phyloP scores from a whole-genome alignment of 176 grass and related monocot genomes.

The Carex littledalei region DNA sequence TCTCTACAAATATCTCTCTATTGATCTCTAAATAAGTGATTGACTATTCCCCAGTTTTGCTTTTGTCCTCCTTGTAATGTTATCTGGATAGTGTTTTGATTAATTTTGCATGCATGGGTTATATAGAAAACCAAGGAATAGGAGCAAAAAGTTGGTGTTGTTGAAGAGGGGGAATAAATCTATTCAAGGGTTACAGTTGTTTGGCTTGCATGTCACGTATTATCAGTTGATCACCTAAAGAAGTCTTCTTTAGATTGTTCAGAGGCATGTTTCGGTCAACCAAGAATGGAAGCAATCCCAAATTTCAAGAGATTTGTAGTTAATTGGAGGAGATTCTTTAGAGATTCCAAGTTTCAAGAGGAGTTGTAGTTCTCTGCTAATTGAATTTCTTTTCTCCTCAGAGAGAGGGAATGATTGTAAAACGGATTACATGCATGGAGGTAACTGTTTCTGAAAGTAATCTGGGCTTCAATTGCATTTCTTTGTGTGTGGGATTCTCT shows the following conservation, averaged over 20 bases:
- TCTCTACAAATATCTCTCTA: not conserved
- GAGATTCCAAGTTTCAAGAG: constrained; percentile 9
- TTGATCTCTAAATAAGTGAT: not conserved
- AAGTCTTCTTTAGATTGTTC: constrained; percentile 16
- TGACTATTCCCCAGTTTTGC: not conserved
- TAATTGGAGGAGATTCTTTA: constrained; percentile 13
- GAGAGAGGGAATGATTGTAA: constrained; percentile 1
- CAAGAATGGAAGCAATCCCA: constrained; percentile 19
- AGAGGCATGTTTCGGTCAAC: not conserved
- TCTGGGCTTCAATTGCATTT: not conserved
- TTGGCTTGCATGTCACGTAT: constrained; percentile 17
- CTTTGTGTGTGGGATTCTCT: constrained; percentile 23
- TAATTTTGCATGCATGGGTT: constrained; percentile 23
- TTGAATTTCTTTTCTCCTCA: not conserved
- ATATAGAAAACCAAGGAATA: constrained; percentile 15
- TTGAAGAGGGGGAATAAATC: not conserved
- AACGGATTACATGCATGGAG: constrained; percentile 18
- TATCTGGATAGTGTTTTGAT: not conserved
- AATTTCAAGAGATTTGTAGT: not conserved
- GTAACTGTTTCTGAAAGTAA: constrained; percentile 21
- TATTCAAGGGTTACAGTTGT: constrained; percentile 6
- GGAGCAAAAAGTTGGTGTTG: not conserved
- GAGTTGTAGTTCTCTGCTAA: not conserved
- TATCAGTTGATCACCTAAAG: constrained; percentile 1
- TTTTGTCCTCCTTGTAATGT: not conserved